Base-by-base conservation (phyloP, 768 basidiomycete genomes). In the Gymnopilus dilepis region DNA sequence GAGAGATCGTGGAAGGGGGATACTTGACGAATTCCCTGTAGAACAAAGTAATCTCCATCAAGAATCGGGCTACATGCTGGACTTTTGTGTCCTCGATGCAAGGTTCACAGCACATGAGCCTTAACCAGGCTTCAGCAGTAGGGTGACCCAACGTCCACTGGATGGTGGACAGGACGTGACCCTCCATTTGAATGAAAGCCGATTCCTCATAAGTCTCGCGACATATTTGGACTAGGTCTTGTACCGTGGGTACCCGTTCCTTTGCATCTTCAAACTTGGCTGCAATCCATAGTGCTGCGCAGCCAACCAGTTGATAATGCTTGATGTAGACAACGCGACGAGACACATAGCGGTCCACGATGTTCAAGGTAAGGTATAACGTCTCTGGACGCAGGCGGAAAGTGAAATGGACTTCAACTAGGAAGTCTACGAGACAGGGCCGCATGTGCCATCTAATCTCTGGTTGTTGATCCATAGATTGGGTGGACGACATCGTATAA, bases 391-490 rank as follows among this genome's bases (percentile, higher is more conserved):
- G 95, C 55, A 99, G 88, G 52, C 95, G 92, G 80, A 97, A 97
- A 64, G 94, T 95, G 73, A 97, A 95, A 77, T 99, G 97, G 64
- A 99, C 92, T 77, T 99, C 97, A 72, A 99, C 93, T 72, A 99
- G 87, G 77, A 99, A 99, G 76, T 99, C 97, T 73, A 99, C 94
- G 45, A 99, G 88, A 80, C 93, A 97, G 33, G 94, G 94, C 37
- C 97, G 94, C 97, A 99, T 99, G 77, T 96, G 94, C 97, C 97
- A 99, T 69, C 91, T 85, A 72, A 99, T 95, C 77, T 99, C 97
- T 33, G 97, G 97, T 73, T 99, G 97, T 78, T 96, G 94, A 74
- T 99, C 97, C 94, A 99, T 99, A 53, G 95, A 94, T 65, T 95
- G 86, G 37, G 90, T 87, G n/a, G 91, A 95, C 28, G 92, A 92